Base-by-base conservation (phyloP, 257 asterid genomes). In the Rubia yunnanensis region DNA sequence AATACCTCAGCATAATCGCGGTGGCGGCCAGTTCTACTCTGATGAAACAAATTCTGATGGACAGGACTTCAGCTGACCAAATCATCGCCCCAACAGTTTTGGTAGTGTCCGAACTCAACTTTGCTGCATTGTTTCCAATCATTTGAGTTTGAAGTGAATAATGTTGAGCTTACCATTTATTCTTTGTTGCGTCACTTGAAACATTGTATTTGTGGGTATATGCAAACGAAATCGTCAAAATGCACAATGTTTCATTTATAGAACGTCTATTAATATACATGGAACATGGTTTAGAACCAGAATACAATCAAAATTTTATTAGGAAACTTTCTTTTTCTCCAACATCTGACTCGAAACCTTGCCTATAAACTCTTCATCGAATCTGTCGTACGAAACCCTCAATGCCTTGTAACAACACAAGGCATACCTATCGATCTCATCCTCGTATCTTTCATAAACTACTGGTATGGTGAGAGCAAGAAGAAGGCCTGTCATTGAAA, bases 11-110 rank as follows among this genome's bases (percentile, higher is more conserved):
- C 70, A 63, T 48, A 83, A 80, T 69, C 80, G 78, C 30, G 90
- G 52, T 44, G 52, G 90, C 63, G 52, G 90, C 63, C 77, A 88
- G 54, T 78, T 84, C n/a, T 85, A 69, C 72, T 71, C 95, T 0
- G 81, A 79, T 66, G 94, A 83, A 20, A 67, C 78, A 26, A 83
- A 72, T 70, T 80, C 65, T 57, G 98, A 89, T 48, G 86, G 86
- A 14, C 92, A 90, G 5, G 89, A 88, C 60, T 87, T 89, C 62
- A 81, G 88, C 30, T 88, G 95, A 89, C 88, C 77, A 32, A 73
- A 73, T 26, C 88, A 85, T 69, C 72, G 86, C 62, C 83, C 75
- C 17, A 88, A 77, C 74, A 69, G 77, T 67, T 86, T 75, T 70
- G 80, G 84, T 31, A 83, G 77, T 60, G 73, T 23, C 55, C 88